These are phyloP conservation scores for Penicillium pancosmium DNA, from an alignment of 495 filamentous ascomycete species.

Conservation along the genomic window DNA sequence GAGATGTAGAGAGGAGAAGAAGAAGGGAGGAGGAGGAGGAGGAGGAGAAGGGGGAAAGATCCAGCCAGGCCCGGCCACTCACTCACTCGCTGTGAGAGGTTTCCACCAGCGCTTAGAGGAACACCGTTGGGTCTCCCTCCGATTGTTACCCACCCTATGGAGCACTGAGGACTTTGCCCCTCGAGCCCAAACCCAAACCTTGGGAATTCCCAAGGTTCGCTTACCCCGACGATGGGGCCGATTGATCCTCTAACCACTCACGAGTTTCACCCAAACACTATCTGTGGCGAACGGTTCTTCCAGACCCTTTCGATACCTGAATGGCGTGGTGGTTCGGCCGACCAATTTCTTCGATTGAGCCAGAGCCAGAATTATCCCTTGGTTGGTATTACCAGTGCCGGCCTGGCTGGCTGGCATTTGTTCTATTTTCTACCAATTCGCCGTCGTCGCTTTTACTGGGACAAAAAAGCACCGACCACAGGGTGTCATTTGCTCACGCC, in stretches of 20 bases:
- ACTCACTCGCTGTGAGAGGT: not conserved
- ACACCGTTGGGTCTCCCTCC: not conserved
- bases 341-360: not conserved
- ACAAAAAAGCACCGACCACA: conserved; percentile 3
- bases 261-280: not conserved
- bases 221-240: not conserved
- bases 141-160: not conserved
- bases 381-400: not conserved
- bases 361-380: not conserved
- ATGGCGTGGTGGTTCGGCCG: not conserved
- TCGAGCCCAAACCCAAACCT: not conserved
- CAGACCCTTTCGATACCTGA: conserved; percentile 8
- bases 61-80: conserved; percentile 1
- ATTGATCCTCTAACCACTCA: not conserved
- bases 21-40: conserved; percentile 14
- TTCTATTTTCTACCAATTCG: conserved; percentile 6
- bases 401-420: not conserved
- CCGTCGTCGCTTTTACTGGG: not conserved
- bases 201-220: conserved; percentile 13
- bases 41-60: not conserved
- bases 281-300: conserved; percentile 16
- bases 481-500: not conserved
- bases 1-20: conserved; percentile 15
- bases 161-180: not conserved
- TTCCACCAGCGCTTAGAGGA: not conserved